phyloP scores from a whole-genome alignment of 164 flowering plant genomes.

The Cinnamomum chago region DNA sequence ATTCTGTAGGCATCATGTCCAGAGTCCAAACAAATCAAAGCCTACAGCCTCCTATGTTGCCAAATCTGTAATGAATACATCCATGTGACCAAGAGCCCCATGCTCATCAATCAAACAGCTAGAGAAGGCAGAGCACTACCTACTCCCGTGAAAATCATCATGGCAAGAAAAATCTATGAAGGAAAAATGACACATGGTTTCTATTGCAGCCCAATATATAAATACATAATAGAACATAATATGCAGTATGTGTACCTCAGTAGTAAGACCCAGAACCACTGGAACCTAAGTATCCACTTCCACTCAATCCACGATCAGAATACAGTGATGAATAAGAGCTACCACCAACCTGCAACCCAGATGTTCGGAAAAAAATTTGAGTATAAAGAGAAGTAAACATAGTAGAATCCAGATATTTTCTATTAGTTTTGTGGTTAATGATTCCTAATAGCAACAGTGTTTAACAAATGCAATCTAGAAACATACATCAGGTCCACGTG shows the following conservation, averaged over 20 bases:
- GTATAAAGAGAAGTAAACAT: too few relatives aligned
- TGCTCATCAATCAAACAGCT: conserved; percentile 26
- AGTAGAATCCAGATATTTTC: too few relatives aligned
- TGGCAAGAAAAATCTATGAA: not conserved
- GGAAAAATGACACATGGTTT: not conserved
- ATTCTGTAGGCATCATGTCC: conserved; percentile 29
- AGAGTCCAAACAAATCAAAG: conserved; percentile 39
- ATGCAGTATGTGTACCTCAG: conserved; percentile 45
- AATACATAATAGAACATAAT: not conserved
- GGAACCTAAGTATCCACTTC: conserved; percentile 70
- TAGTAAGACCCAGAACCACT: conserved; percentile 77
- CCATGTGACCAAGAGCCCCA: conserved; percentile 45
- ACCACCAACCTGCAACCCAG: conserved; percentile 55
- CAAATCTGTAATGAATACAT: conserved; percentile 49
- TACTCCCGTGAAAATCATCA: conserved; percentile 12
- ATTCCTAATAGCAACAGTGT: too few relatives aligned
- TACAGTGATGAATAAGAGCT: conserved; percentile 85
- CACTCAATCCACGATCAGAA: conserved; percentile 65
- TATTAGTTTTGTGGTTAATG: too few relatives aligned
- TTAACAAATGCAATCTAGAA: not conserved
- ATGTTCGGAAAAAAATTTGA: not conserved
- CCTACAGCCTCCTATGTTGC: conserved; percentile 48
- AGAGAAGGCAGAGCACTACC: conserved; percentile 12
- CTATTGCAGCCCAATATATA: not conserved
- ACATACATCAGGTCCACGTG: conserved; percentile 78